Evolutionary conservation across 805 yeast genomes (phyloP), one percentile per base, ranked within the genome.

Genomic region (Suhomyces xylopsoci): DNA sequence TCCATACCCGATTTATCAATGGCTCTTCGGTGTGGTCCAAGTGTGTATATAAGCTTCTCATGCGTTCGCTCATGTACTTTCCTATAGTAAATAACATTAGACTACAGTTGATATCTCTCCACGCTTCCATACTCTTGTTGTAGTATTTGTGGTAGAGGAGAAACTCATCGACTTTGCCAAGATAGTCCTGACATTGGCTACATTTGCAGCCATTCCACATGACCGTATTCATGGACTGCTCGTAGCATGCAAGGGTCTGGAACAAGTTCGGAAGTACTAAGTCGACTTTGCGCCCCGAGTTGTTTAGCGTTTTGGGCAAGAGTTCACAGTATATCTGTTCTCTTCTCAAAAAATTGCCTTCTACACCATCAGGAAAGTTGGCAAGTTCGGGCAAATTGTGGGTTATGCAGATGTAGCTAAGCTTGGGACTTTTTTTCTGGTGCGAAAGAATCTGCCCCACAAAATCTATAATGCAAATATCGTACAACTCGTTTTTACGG

Each of bases 201-300:
- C 96, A 88, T 38, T 76, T 77, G 64, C 93, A 87, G 0, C 93
- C 93, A 62, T 87, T 87, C 92, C 93, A 88, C 22, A 88, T 65
- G 48, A 88, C 57, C 55, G 85, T 87, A 45, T 89, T 86, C 62
- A 84, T 82, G 6, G 85, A 64, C 51, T 84, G 85, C 57, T 88
- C 96, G 63, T 87, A 88, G 55, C 89, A 81, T 0, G 90, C 73
- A 19, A 85, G 69, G 0, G 84, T 70, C 52, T 83, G 82, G 56
- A 88, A 64, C 50, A 85, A 73, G 4, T 82, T 81, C 2, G 92
- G 90, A 0, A 84, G 74, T 3, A 81, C 68, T 12, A 88, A 62
- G 1, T 72, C 71, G 46, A 78, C 68, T 43, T 82, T 68, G 48
- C 54, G 58, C 1, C 70, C 60, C 12, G 59, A 59, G 5, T 51